Base-by-base conservation (phyloP, 306 rosid species). In the Hippophae rhamnoides region DNA sequence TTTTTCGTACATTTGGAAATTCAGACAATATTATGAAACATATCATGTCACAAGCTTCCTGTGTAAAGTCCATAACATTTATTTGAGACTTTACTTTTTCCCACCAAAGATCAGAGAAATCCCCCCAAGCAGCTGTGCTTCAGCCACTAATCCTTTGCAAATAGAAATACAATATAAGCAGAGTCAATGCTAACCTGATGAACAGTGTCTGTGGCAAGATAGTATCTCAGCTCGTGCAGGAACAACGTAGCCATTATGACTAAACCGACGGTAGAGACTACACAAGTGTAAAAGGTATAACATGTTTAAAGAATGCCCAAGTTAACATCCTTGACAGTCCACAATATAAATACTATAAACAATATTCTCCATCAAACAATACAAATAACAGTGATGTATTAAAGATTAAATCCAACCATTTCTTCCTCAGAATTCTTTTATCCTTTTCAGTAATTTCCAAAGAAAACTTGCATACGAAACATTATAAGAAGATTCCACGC, bases 181-280 rank as follows among this genome's bases (percentile, higher is more conserved):
- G 55, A 18, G 44, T 12, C 31, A 31, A 77, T 59, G 13, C 62
- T 12, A 75, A 90, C 98, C 98, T 87, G 82, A 63, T 90, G 98
- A 12, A 87, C 86, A 9, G 96, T 87, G 75, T 81, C 74, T 38
- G 89, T 83, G 38, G 96, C 51, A 43, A 90, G 85, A 76, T 90
- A 90, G 72, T 90, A 90, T 72, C 92, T 80, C 58, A 90, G 84
- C 79, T 90, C 98, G 61, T 90, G 98, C 68, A 87, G 8, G 62
- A 90, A 90, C 58, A 87, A 81, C 40, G 89, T 79, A 27, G 72
- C 92, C 92, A 90, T 90, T 79, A 90, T 82, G 53, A 69, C 61
- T 5, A 90, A 60, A 59, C 98, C 98, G 53, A 90, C 60, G 9
- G 85, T 42, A 7, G 98, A 90, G 57, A 90, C 98, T 90, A 13